Conservation (phyloP, 768 basidiomycete genomes). For the Kondoa malvinella region DNA sequence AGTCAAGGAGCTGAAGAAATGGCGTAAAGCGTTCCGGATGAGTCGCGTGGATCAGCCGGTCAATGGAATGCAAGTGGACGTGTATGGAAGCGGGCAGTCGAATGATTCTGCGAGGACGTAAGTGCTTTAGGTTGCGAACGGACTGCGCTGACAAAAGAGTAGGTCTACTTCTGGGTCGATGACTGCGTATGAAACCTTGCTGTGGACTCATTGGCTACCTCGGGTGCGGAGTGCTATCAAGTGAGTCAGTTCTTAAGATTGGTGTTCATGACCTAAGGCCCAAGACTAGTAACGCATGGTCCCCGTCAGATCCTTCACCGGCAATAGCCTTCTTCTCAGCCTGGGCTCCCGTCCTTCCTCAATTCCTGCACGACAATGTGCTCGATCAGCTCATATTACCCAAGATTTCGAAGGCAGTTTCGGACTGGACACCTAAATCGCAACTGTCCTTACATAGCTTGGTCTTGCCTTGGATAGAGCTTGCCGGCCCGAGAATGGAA, state of each 20-base stretch:
- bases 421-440: slow-evolving; percentile 52
- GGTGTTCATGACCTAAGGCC: not conserved
- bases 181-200: slow-evolving; percentile 84
- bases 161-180: slow-evolving; percentile 49
- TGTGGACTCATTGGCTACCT: slow-evolving; percentile 93
- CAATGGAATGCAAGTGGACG: slow-evolving; percentile 13
- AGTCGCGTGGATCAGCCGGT: slow-evolving; percentile 8
- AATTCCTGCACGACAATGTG: slow-evolving; percentile 82
- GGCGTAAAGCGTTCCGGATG: slow-evolving; percentile 32
- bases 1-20: slow-evolving; percentile 29
- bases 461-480: slow-evolving; percentile 89
- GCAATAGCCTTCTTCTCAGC: slow-evolving; percentile 69
- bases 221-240: slow-evolving; percentile 84
- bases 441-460: slow-evolving; percentile 53
- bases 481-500: slow-evolving; percentile 58
- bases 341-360: slow-evolving; percentile 73
- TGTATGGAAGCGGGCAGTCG: slow-evolving; percentile 1
- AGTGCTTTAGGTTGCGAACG: not conserved
- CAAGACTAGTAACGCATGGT: slow-evolving; percentile 89
- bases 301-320: slow-evolving; percentile 50
- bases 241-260: slow-evolving; percentile 34
- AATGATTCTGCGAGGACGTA: not conserved
- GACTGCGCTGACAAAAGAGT: slow-evolving; percentile 35
- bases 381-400: slow-evolving; percentile 90
- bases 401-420: slow-evolving; percentile 67